Percentiles rank a stretch among this genome's conserved stretches.
phyloP scores from a whole-genome alignment of 768 basidiomycete species.

The Hypholoma fasciculare region DNA sequence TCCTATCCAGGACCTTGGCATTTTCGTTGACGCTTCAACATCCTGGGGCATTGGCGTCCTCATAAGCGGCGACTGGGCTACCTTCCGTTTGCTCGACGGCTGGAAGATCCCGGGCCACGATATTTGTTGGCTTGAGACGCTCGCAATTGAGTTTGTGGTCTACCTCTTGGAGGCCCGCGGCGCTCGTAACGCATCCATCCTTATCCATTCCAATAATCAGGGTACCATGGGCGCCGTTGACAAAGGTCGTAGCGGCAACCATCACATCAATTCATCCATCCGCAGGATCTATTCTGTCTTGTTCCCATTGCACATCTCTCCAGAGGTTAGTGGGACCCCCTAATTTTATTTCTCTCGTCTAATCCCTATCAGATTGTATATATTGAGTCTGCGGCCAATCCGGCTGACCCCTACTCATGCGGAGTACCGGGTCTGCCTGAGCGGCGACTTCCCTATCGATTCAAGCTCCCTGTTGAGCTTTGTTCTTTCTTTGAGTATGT shows the following conservation, averaged over 20 bases:
- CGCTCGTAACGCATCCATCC: conserved; percentile 11
- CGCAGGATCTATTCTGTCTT: conserved; percentile 10
- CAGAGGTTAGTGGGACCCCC: not conserved
- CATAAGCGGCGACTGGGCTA: not conserved
- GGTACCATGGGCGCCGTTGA: conserved; percentile 6
- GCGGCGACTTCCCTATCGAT: not conserved
- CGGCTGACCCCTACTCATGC: conserved; percentile 28
- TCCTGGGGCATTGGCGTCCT: conserved; percentile 1
- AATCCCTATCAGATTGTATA: conserved; percentile 12
- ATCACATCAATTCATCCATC: conserved; percentile 28
- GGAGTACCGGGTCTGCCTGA: conserved; percentile 14
- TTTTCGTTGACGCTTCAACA: conserved; percentile 30
- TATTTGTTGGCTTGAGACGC: not conserved
- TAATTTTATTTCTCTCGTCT: too few relatives aligned
- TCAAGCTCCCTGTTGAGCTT: conserved; percentile 18
- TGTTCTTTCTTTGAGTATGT: conserved; percentile 2
- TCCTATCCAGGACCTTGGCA: conserved; percentile 14
- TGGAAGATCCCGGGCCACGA: not conserved
- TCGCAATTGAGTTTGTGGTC: conserved; percentile 8
- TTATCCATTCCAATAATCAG: conserved; percentile 26
- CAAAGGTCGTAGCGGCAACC: conserved; percentile 30
- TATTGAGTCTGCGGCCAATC: conserved; percentile 25
- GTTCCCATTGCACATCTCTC: conserved; percentile 2
- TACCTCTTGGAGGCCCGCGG: not conserved
- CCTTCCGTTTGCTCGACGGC: not conserved